Base-by-base conservation (phyloP, 352 stramenopile genomes). In the Phytophthora nicotianae region DNA sequence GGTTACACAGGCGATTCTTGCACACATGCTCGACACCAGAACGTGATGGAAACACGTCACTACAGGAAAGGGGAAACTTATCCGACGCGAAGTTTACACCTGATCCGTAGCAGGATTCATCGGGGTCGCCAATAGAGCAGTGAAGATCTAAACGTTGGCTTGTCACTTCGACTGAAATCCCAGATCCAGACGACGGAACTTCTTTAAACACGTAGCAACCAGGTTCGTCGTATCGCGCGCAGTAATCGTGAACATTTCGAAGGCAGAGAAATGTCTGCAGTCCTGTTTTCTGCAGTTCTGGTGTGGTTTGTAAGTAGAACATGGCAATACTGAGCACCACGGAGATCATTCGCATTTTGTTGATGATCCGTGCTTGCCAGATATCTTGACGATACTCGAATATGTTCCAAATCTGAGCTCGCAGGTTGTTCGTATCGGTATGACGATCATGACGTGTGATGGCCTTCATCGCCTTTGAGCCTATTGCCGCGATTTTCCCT, bases 231-330 rank as follows among this genome's bases (percentile, higher is more conserved):
- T 66, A 66, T 13, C 55, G 62, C 5, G 23, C 23, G 40, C 78
- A 88, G 27, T 77, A 88, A 14, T 77, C 68, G 4, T 62, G 50
- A 41, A 88, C 49, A 16, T 77, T 72, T 11, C 59, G 74, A 5
- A 65, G 58, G n/a, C 78, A 88, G 0, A 88, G 62, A 14, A 75
- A 42, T 0, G 69, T 79, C 13, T 59, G 57, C 5, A 74, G 23
- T 0, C 78, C 78, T 0, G 78, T 86, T 3, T 77, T 64, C 57
- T 86, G 78, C 0, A 88, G 57, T 19, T 88, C 78, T 0, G 78
- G 67, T 0, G 72, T 86, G 1, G 75, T 88, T 46, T 88, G 78
- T 23, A 76, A 62, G 60, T 86, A 88, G 23, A 86, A 88, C 13
- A 86, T 51, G 0, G 26, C 67, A 37, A 86, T 79, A 32, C 75